These are phyloP conservation scores for Chlorella sp. DNA, from an alignment of 139 green algal species.

Conservation along the genomic window DNA sequence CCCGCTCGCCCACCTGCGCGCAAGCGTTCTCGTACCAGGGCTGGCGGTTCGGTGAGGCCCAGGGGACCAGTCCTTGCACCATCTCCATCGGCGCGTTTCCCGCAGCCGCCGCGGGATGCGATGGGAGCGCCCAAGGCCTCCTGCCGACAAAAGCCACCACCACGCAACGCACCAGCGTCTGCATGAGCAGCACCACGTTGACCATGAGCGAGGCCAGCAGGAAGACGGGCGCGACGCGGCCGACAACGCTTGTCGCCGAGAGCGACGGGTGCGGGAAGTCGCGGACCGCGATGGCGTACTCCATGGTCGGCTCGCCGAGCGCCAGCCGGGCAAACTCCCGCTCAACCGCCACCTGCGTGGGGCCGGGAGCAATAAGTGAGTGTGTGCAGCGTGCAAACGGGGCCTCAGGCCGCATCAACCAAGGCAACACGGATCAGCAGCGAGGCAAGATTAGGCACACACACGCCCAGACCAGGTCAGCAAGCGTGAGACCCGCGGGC, in stretches of 20 bases:
- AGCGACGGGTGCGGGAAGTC: slow-evolving; percentile 38
- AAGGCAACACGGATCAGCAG: too few species aligned
- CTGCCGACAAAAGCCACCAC: background rate
- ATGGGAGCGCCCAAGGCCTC: background rate
- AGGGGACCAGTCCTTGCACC: background rate
- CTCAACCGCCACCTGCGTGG: slow-evolving; percentile 9
- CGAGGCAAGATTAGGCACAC: too few species aligned
- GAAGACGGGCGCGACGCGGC: slow-evolving; percentile 30
- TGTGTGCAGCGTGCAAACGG: too few species aligned
- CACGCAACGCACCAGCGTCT: slow-evolving; percentile 16
- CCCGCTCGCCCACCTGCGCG: slow-evolving; percentile 1
- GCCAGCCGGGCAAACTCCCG: background rate
- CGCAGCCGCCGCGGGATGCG: background rate
- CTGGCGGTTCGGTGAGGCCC: too few species aligned
- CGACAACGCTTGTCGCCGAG: slow-evolving; percentile 1
- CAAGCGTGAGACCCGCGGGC: too few species aligned
- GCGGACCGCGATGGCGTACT: slow-evolving; percentile 2
- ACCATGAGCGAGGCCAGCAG: slow-evolving; percentile 28
- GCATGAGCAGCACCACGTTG: slow-evolving; percentile 34
- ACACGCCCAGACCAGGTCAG: too few species aligned
- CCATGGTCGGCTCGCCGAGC: background rate
- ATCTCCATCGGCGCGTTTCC: background rate
- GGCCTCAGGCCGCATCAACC: too few species aligned
- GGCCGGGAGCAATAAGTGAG: too few species aligned
- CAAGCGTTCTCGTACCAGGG: too few species aligned